Base-by-base conservation (phyloP, 2,329 filamentous ascomycete species). In the Cladophialophora exuberans region DNA sequence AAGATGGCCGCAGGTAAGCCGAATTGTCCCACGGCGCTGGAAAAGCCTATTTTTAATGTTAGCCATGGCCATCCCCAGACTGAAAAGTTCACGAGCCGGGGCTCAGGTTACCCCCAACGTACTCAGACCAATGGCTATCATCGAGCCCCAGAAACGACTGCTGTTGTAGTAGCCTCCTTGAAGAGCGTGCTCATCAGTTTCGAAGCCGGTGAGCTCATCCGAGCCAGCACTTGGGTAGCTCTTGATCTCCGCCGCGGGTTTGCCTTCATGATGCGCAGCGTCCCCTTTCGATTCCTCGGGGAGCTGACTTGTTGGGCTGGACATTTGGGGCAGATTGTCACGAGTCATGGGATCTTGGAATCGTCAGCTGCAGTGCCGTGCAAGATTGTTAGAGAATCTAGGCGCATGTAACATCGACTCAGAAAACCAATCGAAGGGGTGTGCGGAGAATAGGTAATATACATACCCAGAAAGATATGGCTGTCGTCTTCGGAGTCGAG, bases 21-120 rank as follows among this genome's bases (percentile, higher is more conserved):
- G 17, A 48, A 48, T 13, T 15, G 71, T 73, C 52, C 35, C 35
- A 38, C 15, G 1, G 35, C 13, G 20, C 35, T 38, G 6, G 35
- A 38, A 10, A 38, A 38, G 15, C 35, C 35, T 38, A 11, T n/a
- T n/a, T n/a, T n/a, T n/a, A n/a, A n/a, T n/a, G n/a, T n/a, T n/a
- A n/a, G n/a, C n/a, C n/a, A n/a, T n/a, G n/a, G n/a, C n/a, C n/a
- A n/a, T n/a, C n/a, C n/a, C n/a, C n/a, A n/a, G n/a, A n/a, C n/a
- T n/a, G n/a, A n/a, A n/a, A n/a, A n/a, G n/a, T n/a, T n/a, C n/a
- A n/a, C n/a, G n/a, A n/a, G n/a, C n/a, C n/a, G n/a, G n/a, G n/a
- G n/a, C n/a, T n/a, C n/a, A n/a, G n/a, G n/a, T n/a, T n/a, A n/a
- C n/a, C n/a, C n/a, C n/a, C n/a, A n/a, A n/a, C 31, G 15, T 38